Conservation (phyloP, 2,329 filamentous ascomycete species). For the Teratosphaeriaceae sp. region DNA sequence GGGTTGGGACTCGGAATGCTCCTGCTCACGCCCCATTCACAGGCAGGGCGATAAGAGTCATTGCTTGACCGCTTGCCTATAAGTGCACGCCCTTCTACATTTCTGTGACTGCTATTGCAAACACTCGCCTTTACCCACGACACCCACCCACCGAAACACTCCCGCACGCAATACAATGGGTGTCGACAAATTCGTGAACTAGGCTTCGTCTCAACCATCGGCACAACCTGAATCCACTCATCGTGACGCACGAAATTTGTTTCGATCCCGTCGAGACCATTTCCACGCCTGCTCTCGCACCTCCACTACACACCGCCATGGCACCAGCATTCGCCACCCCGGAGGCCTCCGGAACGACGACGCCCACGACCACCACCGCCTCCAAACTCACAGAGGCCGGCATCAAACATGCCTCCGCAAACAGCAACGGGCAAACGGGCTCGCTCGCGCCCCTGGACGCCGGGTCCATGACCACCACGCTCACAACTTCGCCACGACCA, state of each 20-base stretch:
- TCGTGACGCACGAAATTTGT: too few relatives aligned
- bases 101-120: not conserved
- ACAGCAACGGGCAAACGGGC: conserved; percentile 15
- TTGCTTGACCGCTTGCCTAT: too few relatives aligned
- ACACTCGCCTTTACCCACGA: not conserved
- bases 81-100: too few relatives aligned
- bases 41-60: conserved; percentile 2
- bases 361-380: conserved; percentile 28
- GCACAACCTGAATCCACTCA: too few relatives aligned
- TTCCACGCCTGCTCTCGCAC: too few relatives aligned
- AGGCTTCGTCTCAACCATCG: not conserved
- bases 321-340: conserved; percentile 28
- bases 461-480: conserved; percentile 35
- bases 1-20: not conserved
- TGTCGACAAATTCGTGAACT: conserved; percentile 9
- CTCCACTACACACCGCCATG: conserved; percentile 15
- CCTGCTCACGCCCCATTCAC: not conserved
- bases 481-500: conserved; percentile 35
- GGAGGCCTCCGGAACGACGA: conserved; percentile 30
- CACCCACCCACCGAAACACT: too few relatives aligned
- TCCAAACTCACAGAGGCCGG: conserved; percentile 31
- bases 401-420: conserved; percentile 27
- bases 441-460: conserved; percentile 36
- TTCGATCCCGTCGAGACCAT: too few relatives aligned
- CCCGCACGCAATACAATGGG: not conserved